These are phyloP conservation scores for Hypholoma fasciculare DNA, from an alignment of 768 basidiomycete genomes.

Conservation along the genomic window DNA sequence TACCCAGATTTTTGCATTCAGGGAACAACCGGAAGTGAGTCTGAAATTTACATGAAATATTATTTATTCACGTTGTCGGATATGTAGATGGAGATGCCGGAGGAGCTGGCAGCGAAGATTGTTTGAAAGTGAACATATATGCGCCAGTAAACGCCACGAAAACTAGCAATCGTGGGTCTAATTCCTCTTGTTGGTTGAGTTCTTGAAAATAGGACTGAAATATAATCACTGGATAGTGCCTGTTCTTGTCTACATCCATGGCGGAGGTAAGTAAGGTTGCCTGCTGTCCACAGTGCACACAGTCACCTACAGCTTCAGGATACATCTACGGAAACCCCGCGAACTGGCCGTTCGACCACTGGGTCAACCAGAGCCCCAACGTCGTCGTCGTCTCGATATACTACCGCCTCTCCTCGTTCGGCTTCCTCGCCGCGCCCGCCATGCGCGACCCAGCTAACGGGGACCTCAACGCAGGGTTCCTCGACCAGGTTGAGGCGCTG, in stretches of 20 bases:
- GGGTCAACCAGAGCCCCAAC: slow-evolving; percentile 63
- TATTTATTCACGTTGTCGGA: not conserved
- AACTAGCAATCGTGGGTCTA: slow-evolving; percentile 46
- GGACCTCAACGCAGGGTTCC: slow-evolving; percentile 54
- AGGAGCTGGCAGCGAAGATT: slow-evolving; percentile 68
- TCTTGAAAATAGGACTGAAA: too few relatives aligned
- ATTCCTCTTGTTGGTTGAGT: not conserved
- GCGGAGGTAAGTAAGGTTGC: slow-evolving; percentile 33
- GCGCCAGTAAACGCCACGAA: slow-evolving; percentile 47
- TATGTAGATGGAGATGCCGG: slow-evolving; percentile 51
- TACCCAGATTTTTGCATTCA: slow-evolving; percentile 65
- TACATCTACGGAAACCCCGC: slow-evolving; percentile 61
- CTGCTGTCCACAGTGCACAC: not conserved
- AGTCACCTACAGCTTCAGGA: slow-evolving; percentile 27
- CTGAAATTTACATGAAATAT: not conserved
- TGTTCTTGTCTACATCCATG: slow-evolving; percentile 50
- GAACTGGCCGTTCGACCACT: slow-evolving; percentile 67
- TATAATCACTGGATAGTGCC: slow-evolving; percentile 30
- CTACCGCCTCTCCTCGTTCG: slow-evolving; percentile 65
- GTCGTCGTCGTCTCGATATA: slow-evolving; percentile 67
- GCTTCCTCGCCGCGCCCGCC: slow-evolving; percentile 57
- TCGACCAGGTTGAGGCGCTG: slow-evolving; percentile 64
- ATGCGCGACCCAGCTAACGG: slow-evolving; percentile 38
- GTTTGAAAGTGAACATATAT: slow-evolving; percentile 65
- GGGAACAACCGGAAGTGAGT: slow-evolving; percentile 48